These are phyloP conservation scores for Ceratocystis ficicola DNA, from an alignment of 2,329 filamentous ascomycete genomes.

Conservation along the genomic window DNA sequence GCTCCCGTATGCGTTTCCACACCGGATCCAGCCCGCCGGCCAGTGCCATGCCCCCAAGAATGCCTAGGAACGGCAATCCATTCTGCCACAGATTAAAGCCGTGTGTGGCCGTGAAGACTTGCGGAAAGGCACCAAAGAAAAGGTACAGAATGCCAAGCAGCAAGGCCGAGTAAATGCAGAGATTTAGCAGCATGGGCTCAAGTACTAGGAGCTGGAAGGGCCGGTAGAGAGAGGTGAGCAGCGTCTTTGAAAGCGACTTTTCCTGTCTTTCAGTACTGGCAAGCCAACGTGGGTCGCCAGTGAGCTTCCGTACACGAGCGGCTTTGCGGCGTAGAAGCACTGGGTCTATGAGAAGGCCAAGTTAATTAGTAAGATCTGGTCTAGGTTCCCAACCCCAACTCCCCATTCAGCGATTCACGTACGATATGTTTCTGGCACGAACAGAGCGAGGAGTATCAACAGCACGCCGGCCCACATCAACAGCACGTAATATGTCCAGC, in stretches of 20 bases:
- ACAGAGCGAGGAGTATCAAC: slow-evolving; percentile 49
- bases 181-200: slow-evolving; percentile 74
- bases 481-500: slow-evolving; percentile 75
- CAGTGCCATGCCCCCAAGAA: slow-evolving; percentile 54
- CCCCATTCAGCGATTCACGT: neutral
- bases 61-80: slow-evolving; percentile 65
- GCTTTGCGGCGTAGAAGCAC: slow-evolving; percentile 65
- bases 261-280: slow-evolving; percentile 64
- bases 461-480: slow-evolving; percentile 67
- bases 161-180: slow-evolving; percentile 73
- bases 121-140: slow-evolving; percentile 77
- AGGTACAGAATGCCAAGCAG: slow-evolving; percentile 81
- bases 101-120: slow-evolving; percentile 65
- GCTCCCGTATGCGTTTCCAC: slow-evolving; percentile 49
- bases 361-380: neutral
- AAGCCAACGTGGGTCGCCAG: slow-evolving; percentile 62
- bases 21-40: slow-evolving; percentile 53
- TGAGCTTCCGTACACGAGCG: slow-evolving; percentile 54
- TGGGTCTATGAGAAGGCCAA: slow-evolving; percentile 36
- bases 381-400: slow-evolving; percentile 25
- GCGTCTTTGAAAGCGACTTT: slow-evolving; percentile 51
- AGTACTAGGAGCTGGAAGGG: slow-evolving; percentile 68
- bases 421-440: slow-evolving; percentile 83
- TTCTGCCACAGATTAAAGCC: slow-evolving; percentile 67
- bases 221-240: slow-evolving; percentile 48